Conservation (phyloP, 345 rosid species). For the Salix caprea region DNA sequence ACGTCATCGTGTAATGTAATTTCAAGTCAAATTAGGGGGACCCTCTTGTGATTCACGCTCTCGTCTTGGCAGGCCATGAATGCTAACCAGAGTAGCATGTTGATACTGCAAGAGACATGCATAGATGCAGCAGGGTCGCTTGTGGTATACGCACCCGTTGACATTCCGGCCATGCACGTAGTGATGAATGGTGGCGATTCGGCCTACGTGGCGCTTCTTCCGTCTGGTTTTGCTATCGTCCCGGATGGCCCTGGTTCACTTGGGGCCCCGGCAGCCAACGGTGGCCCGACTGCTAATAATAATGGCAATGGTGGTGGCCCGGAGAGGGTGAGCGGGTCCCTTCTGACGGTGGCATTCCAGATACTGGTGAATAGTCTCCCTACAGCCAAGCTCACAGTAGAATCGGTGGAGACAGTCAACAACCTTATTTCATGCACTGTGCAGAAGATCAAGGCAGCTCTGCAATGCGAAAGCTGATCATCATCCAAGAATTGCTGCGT, state of each 20-base stretch:
- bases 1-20: conserved; percentile 26
- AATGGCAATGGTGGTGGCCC: conserved; percentile 13
- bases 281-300: conserved; percentile 25
- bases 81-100: conserved; percentile 89
- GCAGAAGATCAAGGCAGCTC: conserved; percentile 85
- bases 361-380: conserved; percentile 91
- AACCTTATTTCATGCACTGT: conserved; percentile 87
- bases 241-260: conserved; percentile 58
- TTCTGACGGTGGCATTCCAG: conserved; percentile 92
- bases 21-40: background rate
- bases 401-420: conserved; percentile 95
- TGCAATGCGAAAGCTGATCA: conserved; percentile 63
- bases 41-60: too few species aligned
- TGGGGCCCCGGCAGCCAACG: conserved; percentile 9
- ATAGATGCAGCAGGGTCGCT: conserved; percentile 90
- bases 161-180: conserved; percentile 88
- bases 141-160: conserved; percentile 98
- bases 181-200: conserved; percentile 99
- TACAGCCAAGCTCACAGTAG: conserved; percentile 88
- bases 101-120: conserved; percentile 93
- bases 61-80: conserved; percentile 62
- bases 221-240: conserved; percentile 84
- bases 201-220: conserved; percentile 83
- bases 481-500: conserved; percentile 3
- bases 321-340: conserved; percentile 71